These are phyloP conservation scores for Fusarium goolgardi DNA, from an alignment of 2,329 filamentous ascomycete genomes.

Conservation along the genomic window DNA sequence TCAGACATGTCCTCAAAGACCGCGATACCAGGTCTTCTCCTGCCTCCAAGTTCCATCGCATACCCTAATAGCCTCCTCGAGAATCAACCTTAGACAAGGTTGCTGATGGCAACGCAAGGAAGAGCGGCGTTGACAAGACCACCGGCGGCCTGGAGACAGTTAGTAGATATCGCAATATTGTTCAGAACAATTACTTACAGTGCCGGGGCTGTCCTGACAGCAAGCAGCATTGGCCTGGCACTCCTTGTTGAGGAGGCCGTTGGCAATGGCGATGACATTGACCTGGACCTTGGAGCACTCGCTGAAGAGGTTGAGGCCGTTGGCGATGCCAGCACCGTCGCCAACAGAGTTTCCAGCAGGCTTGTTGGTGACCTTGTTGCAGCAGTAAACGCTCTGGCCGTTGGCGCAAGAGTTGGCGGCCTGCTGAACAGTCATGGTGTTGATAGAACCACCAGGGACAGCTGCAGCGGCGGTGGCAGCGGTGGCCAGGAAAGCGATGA, in stretches of 20 bases:
- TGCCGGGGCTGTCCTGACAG: constrained; percentile 14
- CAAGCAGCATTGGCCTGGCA: constrained; percentile 4
- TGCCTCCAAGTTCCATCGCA: too few relatives aligned
- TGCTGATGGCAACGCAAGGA: constrained; percentile 6
- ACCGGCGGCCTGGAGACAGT: background rate
- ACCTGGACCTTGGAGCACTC: background rate
- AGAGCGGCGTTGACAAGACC: constrained; percentile 7
- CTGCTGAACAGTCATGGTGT: background rate
- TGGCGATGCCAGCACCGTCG: constrained; percentile 1
- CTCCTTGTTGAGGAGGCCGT: constrained; percentile 7
- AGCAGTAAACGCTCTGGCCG: constrained; percentile 8
- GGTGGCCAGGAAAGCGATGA: constrained; percentile 14
- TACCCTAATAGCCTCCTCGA: too few relatives aligned
- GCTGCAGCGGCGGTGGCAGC: background rate
- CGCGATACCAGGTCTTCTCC: too few relatives aligned
- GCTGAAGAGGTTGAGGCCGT: background rate
- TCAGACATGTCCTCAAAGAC: too few relatives aligned
- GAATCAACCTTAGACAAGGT: constrained; percentile 1
- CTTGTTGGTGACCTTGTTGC: constrained; percentile 5
- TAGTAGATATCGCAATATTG: background rate
- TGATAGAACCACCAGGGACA: background rate
- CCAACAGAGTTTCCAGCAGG: constrained; percentile 2
- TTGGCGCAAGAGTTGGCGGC: constrained; percentile 3
- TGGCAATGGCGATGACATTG: background rate
- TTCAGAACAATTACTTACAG: background rate